Evolutionary conservation across 768 basidiomycete species (phyloP).

Genomic region (Symmetrospora coprosmae): DNA sequence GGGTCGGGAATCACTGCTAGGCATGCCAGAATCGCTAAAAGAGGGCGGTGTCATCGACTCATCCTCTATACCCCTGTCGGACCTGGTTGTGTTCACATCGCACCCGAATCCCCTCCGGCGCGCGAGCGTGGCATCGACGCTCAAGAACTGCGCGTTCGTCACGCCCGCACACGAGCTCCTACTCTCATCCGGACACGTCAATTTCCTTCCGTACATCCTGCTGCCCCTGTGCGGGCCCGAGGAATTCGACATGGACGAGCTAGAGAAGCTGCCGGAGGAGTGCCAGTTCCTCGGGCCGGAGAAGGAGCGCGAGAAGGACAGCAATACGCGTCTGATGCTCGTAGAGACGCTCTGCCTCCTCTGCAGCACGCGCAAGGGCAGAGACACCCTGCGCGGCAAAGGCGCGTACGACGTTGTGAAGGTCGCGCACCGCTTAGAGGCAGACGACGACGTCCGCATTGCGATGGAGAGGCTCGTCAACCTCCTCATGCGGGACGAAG

Average conservation of each 20-base stretch:
- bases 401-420: conserved; percentile 80
- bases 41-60: background rate
- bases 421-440: conserved; percentile 61
- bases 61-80: background rate
- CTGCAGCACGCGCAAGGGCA: conserved; percentile 75
- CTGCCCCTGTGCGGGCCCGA: conserved; percentile 87
- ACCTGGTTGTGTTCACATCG: conserved; percentile 11
- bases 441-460: conserved; percentile 59
- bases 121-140: conserved; percentile 6
- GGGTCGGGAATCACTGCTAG: conserved; percentile 3
- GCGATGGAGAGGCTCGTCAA: conserved; percentile 77
- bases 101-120: conserved; percentile 4
- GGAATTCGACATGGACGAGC: conserved; percentile 66
- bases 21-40: conserved; percentile 14
- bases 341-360: conserved; percentile 80
- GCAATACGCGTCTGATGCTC: conserved; percentile 59
- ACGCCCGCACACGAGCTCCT: conserved; percentile 4
- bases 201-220: conserved; percentile 68
- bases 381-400: conserved; percentile 60
- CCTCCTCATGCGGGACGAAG: conserved; percentile 64
- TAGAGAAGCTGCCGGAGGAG: conserved; percentile 67
- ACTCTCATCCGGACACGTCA: conserved; percentile 38
- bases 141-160: conserved; percentile 17
- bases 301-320: conserved; percentile 69
- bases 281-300: conserved; percentile 76